These are phyloP conservation scores for Agaricus subrufescens DNA, from an alignment of 768 basidiomycete species.

Conservation along the genomic window DNA sequence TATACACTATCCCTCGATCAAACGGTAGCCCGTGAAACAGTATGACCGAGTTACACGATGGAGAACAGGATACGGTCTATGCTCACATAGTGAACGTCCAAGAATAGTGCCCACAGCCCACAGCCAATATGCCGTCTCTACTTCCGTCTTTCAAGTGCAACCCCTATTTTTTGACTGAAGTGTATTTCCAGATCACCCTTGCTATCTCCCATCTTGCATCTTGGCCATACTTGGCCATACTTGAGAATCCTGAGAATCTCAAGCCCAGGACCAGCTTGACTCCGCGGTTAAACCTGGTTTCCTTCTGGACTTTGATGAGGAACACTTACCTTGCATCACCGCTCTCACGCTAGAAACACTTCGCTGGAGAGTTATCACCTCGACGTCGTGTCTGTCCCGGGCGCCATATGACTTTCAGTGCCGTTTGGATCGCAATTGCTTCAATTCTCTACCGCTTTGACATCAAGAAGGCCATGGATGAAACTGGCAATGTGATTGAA, in stretches of 20 bases:
- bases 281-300: slow-evolving; percentile 22
- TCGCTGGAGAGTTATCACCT: slow-evolving; percentile 21
- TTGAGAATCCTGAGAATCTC: slow-evolving; percentile 20
- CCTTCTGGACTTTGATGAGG: slow-evolving; percentile 26
- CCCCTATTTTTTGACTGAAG: no score
- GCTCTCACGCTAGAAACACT: slow-evolving; percentile 26
- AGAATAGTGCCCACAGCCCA: no score
- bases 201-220: slow-evolving; percentile 10
- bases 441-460: slow-evolving; percentile 18
- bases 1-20: no score
- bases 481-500: slow-evolving; percentile 10
- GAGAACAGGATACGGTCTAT: no score
- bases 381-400: slow-evolving; percentile 25
- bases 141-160: no score
- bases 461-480: slow-evolving; percentile 18
- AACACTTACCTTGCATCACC: slow-evolving; percentile 24
- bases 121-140: no score
- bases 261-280: slow-evolving; percentile 31
- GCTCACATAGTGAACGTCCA: no score
- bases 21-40: no score
- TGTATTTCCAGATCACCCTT: slow-evolving; percentile 1
- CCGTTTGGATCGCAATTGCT: slow-evolving; percentile 20
- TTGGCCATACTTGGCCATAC: slow-evolving; percentile 1
- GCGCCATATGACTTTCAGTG: slow-evolving; percentile 18
- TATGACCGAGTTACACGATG: no score